Evolutionary conservation across 1,139 yeast genomes (phyloP), one percentile per base, ranked within the genome.

Genomic region (Blastobotrys raffinosifermentans): DNA sequence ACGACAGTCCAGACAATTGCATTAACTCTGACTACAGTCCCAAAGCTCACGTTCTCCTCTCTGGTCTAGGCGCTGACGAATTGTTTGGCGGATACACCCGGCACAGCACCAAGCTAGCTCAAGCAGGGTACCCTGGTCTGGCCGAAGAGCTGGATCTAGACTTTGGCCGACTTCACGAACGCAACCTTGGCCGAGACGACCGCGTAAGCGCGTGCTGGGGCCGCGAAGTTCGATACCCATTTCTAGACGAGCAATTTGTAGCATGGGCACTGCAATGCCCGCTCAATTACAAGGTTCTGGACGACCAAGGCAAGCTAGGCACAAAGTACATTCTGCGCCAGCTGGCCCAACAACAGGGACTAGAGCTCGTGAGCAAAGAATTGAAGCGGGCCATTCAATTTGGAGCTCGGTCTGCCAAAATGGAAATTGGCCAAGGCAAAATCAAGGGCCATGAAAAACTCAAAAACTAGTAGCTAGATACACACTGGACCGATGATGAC

Each of bases 11-110:
- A 3, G 41, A 40, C 4, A 17, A 30, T 3, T 40, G 34, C 8
- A 19, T 38, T 4, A 22, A 22, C 18, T 45, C 19, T 29, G 35
- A 19, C 32, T 49, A 42, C 32, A 18, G 7, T 25, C 73, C 89
- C 11, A 56, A 60, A 6, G 74, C 86, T 8, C 75, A 77, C 47
- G 95, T 89, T 0, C 61, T 89, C 8, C 67, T 93, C 29, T 84
- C 95, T 41, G 98, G 99, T 0, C 67, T 91, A n/a, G 99, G 99
- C 1, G 98, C 98, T 0, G 99, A 91, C 61, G 98, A 91, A 60
- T 64, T 77, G 19, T 87, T 83, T 65, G 99, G 94, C 0, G 99
- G 99, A 0, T 91, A 91, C 57, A 83, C 86, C 1, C 62, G 94
- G 26, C 94, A 84, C 53, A 78, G 76, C 39, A 63, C 75, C 22